These are phyloP conservation scores for Phaseolus lunatus DNA, from an alignment of 306 rosid genomes.

Conservation along the genomic window DNA sequence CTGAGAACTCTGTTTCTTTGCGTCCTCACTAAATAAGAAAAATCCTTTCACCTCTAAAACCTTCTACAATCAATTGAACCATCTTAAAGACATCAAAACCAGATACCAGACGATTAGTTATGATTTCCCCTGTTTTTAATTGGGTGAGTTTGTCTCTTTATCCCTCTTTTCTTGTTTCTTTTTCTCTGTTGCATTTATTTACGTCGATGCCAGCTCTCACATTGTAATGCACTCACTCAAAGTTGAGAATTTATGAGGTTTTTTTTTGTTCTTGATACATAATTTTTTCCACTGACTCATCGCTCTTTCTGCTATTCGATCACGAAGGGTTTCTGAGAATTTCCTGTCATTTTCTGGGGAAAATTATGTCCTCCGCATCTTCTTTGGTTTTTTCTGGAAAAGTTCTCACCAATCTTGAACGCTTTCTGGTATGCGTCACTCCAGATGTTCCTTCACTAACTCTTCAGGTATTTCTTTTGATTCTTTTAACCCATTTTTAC, in stretches of 20 bases:
- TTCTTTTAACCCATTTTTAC: neutral
- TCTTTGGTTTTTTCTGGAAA: slow-evolving; percentile 3
- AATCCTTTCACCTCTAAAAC: too few species aligned
- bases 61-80: neutral
- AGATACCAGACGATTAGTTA: neutral
- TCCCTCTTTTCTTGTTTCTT: too few species aligned
- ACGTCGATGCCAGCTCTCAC: neutral
- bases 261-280: neutral
- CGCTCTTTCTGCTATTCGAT: neutral
- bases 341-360: slow-evolving; percentile 32
- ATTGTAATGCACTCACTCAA: neutral
- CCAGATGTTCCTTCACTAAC: slow-evolving; percentile 62
- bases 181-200: neutral
- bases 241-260: neutral
- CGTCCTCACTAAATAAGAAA: neutral
- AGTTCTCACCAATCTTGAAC: slow-evolving; percentile 59
- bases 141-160: neutral
- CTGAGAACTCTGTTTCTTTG: neutral
- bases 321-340: neutral
- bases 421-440: slow-evolving; percentile 66
- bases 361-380: slow-evolving; percentile 44
- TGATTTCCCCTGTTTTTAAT: neutral
- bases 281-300: neutral
- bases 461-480: slow-evolving; percentile 55
- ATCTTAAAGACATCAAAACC: neutral